Base-by-base conservation (phyloP, 352 stramenopile genomes). In the Phytophthora aleatoria region DNA sequence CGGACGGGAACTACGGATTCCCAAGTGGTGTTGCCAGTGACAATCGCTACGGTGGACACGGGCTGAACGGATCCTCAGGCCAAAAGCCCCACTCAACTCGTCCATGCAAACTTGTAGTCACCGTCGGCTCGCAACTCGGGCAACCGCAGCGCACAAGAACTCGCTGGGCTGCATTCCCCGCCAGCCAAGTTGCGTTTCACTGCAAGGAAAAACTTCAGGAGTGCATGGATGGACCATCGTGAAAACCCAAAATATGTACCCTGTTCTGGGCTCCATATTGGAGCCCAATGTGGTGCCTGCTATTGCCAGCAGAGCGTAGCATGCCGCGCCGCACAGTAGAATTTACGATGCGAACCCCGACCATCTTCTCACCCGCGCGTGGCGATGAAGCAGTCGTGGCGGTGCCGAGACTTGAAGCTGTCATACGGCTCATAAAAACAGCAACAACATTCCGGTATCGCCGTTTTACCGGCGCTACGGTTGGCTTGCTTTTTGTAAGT, bases 151-250 rank as follows among this genome's bases (percentile, higher is more conserved):
- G 20, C 24, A 49, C 24, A 36, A 50, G 45, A 55, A 35, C 42
- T 55, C 38, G n/a, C 27, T 24, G 2, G 2, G 6, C 3, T 27
- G 12, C 27, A n/a, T 27, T 50, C 16, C 27, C 26, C 13, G 13
- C 60, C 61, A 43, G 16, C 26, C 47, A 63, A 41, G 55, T 67
- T 64, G 54, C 61, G 41, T 59, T 68, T 62, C 60, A 62, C 50
- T 49, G 11, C 12, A 42, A 61, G 39, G 47, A 50, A 43, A 36
- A 55, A 58, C 50, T 62, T 65, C 55, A 65, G 48, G 33, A 48
- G 31, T 61, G 51, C 62, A 70, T 57, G 56, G 33, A 47, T 58
- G 31, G 24, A 43, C 15, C n/a, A 8, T 15, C 20, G 20, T 20
- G 20, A 20, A 27, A 49, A 20, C 61, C 63, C 57, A 71, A 67